Conservation (phyloP, 2,329 filamentous ascomycete species). For the Aspergillus oerlinghausenensis region DNA sequence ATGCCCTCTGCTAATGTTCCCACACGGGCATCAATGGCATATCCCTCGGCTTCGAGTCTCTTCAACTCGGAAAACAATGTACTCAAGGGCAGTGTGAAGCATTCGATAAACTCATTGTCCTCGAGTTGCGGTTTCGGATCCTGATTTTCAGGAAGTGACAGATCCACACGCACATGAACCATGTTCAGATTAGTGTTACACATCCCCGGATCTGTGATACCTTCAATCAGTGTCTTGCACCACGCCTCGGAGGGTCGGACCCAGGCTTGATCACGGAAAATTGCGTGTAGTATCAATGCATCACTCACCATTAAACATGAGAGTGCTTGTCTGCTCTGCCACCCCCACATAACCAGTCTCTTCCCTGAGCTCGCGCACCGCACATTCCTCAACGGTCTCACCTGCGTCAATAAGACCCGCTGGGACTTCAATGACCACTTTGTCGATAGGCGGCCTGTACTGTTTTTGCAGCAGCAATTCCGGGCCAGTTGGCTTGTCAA, state of each 20-base stretch:
- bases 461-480: slow-evolving; percentile 54
- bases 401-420: slow-evolving; percentile 56
- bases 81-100: slow-evolving; percentile 63
- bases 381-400: slow-evolving; percentile 53
- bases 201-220: slow-evolving; percentile 42
- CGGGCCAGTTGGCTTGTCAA: slow-evolving; percentile 49
- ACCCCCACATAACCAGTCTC: slow-evolving; percentile 59
- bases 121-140: slow-evolving; percentile 66
- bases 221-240: not conserved
- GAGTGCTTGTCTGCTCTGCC: slow-evolving; percentile 36
- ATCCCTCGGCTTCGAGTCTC: slow-evolving; percentile 64
- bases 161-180: slow-evolving; percentile 70
- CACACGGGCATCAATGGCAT: slow-evolving; percentile 73
- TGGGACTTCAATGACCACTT: slow-evolving; percentile 56
- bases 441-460: slow-evolving; percentile 57
- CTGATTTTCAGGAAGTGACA: slow-evolving; percentile 64
- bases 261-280: not conserved
- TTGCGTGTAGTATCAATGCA: not conserved
- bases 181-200: slow-evolving; percentile 49
- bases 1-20: slow-evolving; percentile 75
- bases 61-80: slow-evolving; percentile 64
- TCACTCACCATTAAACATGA: slow-evolving; percentile 44
- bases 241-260: not conserved
- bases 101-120: slow-evolving; percentile 78
- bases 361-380: slow-evolving; percentile 56